These are phyloP conservation scores for Epichloe coenophiala DNA, from an alignment of 2,329 filamentous ascomycete species.

Conservation along the genomic window DNA sequence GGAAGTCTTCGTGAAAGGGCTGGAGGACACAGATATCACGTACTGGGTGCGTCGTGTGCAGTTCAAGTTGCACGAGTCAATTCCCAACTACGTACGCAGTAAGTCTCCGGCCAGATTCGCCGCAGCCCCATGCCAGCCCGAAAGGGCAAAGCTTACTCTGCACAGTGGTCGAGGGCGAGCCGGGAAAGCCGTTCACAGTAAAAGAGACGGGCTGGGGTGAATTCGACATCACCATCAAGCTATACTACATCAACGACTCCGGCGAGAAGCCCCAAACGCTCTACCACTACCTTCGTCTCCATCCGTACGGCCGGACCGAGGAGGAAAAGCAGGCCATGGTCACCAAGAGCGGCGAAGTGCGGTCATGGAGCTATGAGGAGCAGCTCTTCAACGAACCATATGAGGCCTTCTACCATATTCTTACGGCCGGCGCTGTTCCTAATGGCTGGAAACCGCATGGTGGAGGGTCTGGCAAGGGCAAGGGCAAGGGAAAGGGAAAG, in stretches of 20 bases:
- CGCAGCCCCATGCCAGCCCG: background rate
- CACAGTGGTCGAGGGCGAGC: conserved; percentile 56
- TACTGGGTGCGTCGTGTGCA: conserved; percentile 96
- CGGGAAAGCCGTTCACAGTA: conserved; percentile 62
- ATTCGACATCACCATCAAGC: conserved; percentile 89
- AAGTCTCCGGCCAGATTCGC: conserved; percentile 14
- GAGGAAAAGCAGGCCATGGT: conserved; percentile 51
- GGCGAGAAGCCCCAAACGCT: conserved; percentile 92
- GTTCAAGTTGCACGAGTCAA: conserved; percentile 97
- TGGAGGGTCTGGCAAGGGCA: conserved; percentile 34
- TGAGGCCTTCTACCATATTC: conserved; percentile 75
- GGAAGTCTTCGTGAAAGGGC: conserved; percentile 84
- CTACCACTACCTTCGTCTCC: conserved; percentile 82
- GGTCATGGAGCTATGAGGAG: conserved; percentile 79
- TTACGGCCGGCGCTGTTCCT: conserved; percentile 59
- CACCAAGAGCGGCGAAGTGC: conserved; percentile 48
- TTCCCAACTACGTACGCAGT: conserved; percentile 78
- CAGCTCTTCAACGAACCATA: conserved; percentile 96
- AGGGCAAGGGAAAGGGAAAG: conserved; percentile 35
- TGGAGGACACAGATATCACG: conserved; percentile 80
- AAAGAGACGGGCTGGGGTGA: conserved; percentile 95
- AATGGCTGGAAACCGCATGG: conserved; percentile 26
- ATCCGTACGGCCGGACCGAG: conserved; percentile 78
- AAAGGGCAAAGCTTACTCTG: background rate
- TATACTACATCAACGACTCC: conserved; percentile 81